Percentiles rank a stretch among this genome's conserved stretches.
Conservation (phyloP, 2,329 filamentous ascomycete species). For the Exophiala sideris region DNA sequence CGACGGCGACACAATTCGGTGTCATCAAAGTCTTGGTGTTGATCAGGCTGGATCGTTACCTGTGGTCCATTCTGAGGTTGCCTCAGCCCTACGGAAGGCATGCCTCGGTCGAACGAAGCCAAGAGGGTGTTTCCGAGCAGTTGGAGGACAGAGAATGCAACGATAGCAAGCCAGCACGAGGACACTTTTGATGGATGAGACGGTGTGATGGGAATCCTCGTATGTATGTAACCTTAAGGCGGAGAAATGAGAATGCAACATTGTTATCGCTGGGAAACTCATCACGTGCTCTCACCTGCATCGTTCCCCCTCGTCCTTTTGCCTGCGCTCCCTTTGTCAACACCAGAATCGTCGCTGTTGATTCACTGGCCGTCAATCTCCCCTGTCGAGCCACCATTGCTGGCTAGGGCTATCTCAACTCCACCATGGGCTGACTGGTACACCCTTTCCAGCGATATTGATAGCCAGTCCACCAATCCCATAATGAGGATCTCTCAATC, state of each 20-base stretch:
- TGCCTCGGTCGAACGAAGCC: neutral
- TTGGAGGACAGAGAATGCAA: constrained; percentile 15
- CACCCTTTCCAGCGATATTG: too few species aligned
- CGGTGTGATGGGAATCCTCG: constrained; percentile 4
- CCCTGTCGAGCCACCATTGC: too few species aligned
- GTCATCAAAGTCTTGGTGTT: neutral
- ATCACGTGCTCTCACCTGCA: constrained; percentile 4
- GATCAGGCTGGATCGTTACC: neutral
- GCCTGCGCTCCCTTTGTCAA: neutral
- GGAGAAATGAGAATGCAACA: constrained; percentile 14
- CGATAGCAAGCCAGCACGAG: constrained; percentile 5
- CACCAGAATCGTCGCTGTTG: too few species aligned
- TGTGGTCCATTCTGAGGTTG: neutral
- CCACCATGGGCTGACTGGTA: too few species aligned
- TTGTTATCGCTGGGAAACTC: constrained; percentile 13
- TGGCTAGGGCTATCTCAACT: too few species aligned
- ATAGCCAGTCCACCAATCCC: too few species aligned
- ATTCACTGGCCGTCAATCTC: too few species aligned
- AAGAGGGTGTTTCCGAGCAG: neutral
- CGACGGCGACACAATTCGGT: constrained; percentile 15
- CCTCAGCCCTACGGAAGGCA: neutral
- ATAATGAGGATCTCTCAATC: too few species aligned
- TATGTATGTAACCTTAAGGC: constrained; percentile 21
- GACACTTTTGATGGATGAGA: constrained; percentile 11
- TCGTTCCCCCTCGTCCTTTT: neutral